Evolutionary conservation across 352 stramenopile genomes (phyloP), one percentile per base, ranked within the genome.

Genomic region (Phytophthora sansomeana): DNA sequence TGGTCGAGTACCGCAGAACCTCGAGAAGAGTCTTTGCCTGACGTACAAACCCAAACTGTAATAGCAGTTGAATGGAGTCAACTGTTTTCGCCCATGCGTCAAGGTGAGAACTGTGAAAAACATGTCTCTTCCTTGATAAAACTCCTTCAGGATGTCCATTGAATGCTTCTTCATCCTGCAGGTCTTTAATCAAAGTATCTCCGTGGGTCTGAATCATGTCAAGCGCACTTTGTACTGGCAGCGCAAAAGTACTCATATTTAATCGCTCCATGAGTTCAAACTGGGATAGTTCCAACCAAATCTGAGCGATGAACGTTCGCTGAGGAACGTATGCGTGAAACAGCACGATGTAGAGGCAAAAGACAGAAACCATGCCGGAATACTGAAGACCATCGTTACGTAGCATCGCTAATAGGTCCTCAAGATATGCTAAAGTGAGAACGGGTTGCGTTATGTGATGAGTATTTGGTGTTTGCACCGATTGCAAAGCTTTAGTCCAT

Each of bases 11-110:
- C 7, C 44, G 52, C 29, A 87, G 36, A 36, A 83, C 79, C 11
- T 81, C 69, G 3, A 92, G 54, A 33, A 85, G 72, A 6, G 62
- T 69, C 62, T 92, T 91, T 24, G 66, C 84, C 55, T 92, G 80
- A 0, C 77, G 77, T 17, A 86, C 43, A 58, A 79, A 93, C 0
- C 85, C 85, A 42, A 85, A 83, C 1, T 63, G 44, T 6, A 91
- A 48, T 5, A 93, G 61, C 11, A 85, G 44, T 9, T 74, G 41
- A 4, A 80, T 62, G 0, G 35, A 70, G 16, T 68, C 32, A 4
- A 51, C 26, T 32, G 75, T 63, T 68, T 90, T 91, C 4, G 56
- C 29, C 6, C 42, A 32, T 41, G 63, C 44, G 16, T 66, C 63
- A 24, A 76, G 63, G 5, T 59, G 64, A 14, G 65, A 46, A 24